Evolutionary conservation across 2,329 filamentous ascomycete genomes (phyloP).

Genomic region (Stromatinia cepivora): DNA sequence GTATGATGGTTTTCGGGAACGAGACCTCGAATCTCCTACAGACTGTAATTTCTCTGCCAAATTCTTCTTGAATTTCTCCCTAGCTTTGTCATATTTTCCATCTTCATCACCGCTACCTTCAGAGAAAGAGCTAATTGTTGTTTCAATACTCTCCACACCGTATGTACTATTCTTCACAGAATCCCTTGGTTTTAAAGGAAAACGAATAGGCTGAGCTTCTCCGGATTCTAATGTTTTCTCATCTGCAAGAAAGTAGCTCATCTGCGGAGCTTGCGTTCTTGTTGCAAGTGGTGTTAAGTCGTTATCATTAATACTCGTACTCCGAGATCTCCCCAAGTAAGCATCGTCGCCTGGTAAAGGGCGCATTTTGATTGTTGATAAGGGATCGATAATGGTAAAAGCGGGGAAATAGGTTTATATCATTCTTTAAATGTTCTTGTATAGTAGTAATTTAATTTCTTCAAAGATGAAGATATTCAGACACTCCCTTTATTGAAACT

Average conservation of each 20-base stretch:
- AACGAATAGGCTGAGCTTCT: constrained; percentile 40
- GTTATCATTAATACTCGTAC: constrained; percentile 44
- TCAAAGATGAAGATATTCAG: constrained; percentile 1
- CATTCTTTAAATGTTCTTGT: constrained; percentile 23
- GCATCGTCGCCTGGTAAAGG: constrained; percentile 50
- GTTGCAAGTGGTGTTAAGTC: constrained; percentile 42
- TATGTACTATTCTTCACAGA: constrained; percentile 41
- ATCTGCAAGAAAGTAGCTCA: constrained; percentile 55
- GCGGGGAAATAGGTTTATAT: constrained; percentile 25
- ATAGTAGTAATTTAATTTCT: not conserved
- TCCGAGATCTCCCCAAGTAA: constrained; percentile 44
- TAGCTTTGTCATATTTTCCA: constrained; percentile 31
- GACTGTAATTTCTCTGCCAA: constrained; percentile 29
- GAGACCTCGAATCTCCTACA: constrained; percentile 36
- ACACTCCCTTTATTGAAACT: not conserved
- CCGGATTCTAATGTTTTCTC: constrained; percentile 51
- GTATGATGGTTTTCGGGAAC: constrained; percentile 39
- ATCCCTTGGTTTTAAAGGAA: constrained; percentile 41
- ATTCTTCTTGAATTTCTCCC: constrained; percentile 38
- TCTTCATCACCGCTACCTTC: constrained; percentile 38
- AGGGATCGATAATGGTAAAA: constrained; percentile 3
- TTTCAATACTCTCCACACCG: constrained; percentile 41
- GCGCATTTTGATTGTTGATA: constrained; percentile 43
- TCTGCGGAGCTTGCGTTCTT: constrained; percentile 45
- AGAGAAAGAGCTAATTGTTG: constrained; percentile 39